Conservation (phyloP, 2,329 filamentous ascomycete genomes). For the Cryphonectria naterciae region DNA sequence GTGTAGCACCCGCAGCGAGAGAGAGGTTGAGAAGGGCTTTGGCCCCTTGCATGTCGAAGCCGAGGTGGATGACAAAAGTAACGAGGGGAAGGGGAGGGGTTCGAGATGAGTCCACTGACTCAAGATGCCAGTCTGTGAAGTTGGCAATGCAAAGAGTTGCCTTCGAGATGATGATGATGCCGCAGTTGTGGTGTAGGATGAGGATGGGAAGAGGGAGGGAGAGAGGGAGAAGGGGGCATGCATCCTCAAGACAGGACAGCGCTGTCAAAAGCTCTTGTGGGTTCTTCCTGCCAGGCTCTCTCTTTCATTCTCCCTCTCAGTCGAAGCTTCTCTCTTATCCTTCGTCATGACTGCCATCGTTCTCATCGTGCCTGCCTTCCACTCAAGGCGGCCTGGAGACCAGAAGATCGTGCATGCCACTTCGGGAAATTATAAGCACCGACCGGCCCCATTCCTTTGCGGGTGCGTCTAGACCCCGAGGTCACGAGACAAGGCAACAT, state of each 20-base stretch:
- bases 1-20: conserved; percentile 8
- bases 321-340: not conserved
- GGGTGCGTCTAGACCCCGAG: not conserved
- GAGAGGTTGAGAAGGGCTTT: conserved; percentile 12
- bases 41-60: conserved; percentile 20
- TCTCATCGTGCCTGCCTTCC: not conserved
- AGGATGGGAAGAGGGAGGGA: not conserved
- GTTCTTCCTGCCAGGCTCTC: not conserved
- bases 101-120: not conserved
- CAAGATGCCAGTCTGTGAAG: not conserved
- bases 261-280: not conserved
- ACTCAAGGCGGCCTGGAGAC: not conserved
- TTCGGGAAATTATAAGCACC: not conserved
- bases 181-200: not conserved
- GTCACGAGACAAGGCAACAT: not conserved
- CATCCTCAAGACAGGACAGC: not conserved
- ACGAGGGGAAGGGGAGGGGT: not conserved
- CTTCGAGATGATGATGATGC: not conserved
- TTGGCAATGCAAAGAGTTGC: not conserved
- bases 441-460: not conserved
- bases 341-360: not conserved
- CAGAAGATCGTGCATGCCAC: not conserved
- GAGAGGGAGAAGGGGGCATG: not conserved
- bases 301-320: not conserved
- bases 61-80: not conserved